Evolutionary conservation across 148 eudicot species (phyloP).

Genomic region (Chenopodium album): DNA sequence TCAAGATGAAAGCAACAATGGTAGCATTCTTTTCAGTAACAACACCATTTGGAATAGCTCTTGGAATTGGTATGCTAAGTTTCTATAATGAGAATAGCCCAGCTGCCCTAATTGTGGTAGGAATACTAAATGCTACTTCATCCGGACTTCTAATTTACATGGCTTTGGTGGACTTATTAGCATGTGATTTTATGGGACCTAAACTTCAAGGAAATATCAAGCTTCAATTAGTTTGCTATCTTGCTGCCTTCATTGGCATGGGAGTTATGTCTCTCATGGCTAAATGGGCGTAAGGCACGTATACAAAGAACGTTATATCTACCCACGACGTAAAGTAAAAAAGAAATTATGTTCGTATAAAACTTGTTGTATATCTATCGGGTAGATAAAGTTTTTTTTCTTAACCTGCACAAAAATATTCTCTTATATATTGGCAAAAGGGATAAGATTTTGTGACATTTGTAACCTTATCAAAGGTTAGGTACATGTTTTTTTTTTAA

Average conservation of each 20-base stretch:
- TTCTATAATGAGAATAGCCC: conserved; percentile 56
- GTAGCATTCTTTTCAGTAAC: conserved; percentile 55
- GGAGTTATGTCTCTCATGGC: conserved; percentile 68
- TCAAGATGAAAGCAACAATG: conserved; percentile 49
- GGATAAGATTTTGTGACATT: background rate
- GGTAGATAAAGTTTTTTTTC: background rate
- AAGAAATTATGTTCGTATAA: too few relatives aligned
- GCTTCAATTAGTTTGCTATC: conserved; percentile 42
- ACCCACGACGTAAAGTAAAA: too few relatives aligned
- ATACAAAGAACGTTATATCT: background rate
- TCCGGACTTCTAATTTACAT: conserved; percentile 58
- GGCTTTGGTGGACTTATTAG: conserved; percentile 63
- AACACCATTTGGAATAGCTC: conserved; percentile 55
- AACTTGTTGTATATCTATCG: too few relatives aligned
- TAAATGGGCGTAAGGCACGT: conserved; percentile 38
- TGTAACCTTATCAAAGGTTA: background rate
- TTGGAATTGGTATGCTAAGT: conserved; percentile 41
- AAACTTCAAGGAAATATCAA: conserved; percentile 49
- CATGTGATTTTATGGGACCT: conserved; percentile 51
- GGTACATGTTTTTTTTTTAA: background rate
- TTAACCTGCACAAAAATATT: background rate
- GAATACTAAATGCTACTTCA: conserved; percentile 49
- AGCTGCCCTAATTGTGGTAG: conserved; percentile 49
- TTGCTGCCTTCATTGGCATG: conserved; percentile 46
- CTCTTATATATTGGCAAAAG: background rate